Evolutionary conservation across 2,329 filamentous ascomycete genomes (phyloP), one percentile per base, ranked within the genome.

Genomic region (Pyricularia grisea): DNA sequence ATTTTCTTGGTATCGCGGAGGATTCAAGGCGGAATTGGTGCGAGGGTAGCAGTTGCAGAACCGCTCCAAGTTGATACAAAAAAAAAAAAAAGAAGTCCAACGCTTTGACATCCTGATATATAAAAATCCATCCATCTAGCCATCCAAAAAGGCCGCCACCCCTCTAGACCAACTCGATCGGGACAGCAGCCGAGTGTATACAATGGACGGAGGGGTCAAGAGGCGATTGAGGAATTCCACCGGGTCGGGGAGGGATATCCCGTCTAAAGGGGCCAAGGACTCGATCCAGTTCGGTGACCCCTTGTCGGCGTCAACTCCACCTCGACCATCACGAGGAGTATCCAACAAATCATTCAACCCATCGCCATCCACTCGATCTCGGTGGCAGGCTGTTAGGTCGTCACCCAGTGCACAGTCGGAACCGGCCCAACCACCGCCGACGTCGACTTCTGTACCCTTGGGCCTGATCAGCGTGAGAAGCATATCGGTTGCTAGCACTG

Each of bases 401-500:
- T 28, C 58, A 28, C n/a, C 58, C 58, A n/a, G 12, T 61, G 58
- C 58, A 28, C 58, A 61, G 58, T n/a, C 7, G 55, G 58, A 61
- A 12, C 58, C 58, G 23, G n/a, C 23, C 10, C 58, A 17, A 1
- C 33, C 14, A 12, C 23, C 23, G 23, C 58, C 11, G 58, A 12
- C 23, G n/a, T 61, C 23, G 11, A 28, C 65, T 27, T 50, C 65
- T 55, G 23, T 25, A 14, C 4, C 36, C 17, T 6, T 36, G n/a
- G 65, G 14, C n/a, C 14, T 36, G 36, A 10, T 14, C 65, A n/a
- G 12, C 65, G 65, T 28, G 65, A 42, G 65, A 27, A 28, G 36
- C 12, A 10, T 55, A 58, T 67, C 65, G 7, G n/a, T 42, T 23
- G 65, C 61, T 66, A 67, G 60, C 36, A 65, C 68, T 14, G 75